Evolutionary conservation across 2,329 filamentous ascomycete genomes (phyloP), one percentile per base, ranked within the genome.

Genomic region (Pezicula carpinea): DNA sequence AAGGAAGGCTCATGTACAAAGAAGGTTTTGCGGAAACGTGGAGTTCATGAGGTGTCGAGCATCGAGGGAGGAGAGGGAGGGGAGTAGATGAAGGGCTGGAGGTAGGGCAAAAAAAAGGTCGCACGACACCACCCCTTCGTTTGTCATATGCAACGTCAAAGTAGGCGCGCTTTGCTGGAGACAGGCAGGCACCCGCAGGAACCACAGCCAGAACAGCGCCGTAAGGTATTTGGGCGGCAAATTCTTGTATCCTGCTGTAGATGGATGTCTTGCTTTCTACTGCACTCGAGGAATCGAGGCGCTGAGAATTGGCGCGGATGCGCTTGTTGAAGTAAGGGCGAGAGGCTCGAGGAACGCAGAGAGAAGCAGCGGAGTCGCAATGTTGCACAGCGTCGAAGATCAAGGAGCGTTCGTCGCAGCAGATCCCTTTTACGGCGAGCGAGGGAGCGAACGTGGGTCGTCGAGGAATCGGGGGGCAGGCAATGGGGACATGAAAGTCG

Each of bases 51-150:
- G 43, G 52, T 47, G 46, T 55, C 55, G 53, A 59, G 55, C 60
- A 63, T 64, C 52, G 56, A 62, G 54, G 58, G 55, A 47, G 52
- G 44, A 53, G 52, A 52, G 47, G 47, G 47, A 22, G 36, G 38
- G 50, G 47, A 43, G 53, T 57, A 59, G 55, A 59, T 53, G 56
- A 61, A 58, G 56, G 57, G 55, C 49, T 49, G 54, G 50, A 54
- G 53, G 53, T 52, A 58, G 54, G 56, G 54, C 53, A 49, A 52
- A 53, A 44, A n/a, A 47, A 46, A 55, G 55, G 59, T 64, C 58
- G 61, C 60, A 56, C 62, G 59, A 63, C 59, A 61, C 58, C 59
- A 57, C 49, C 55, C 58, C 56, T 61, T 61, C 60, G 59, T 62
- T 63, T 64, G 62, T 63, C 60, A 61, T 62, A 61, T 61, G 60